Conservation (phyloP, 2,329 filamentous ascomycete genomes). For the Neopestalotiopsis sp. region DNA sequence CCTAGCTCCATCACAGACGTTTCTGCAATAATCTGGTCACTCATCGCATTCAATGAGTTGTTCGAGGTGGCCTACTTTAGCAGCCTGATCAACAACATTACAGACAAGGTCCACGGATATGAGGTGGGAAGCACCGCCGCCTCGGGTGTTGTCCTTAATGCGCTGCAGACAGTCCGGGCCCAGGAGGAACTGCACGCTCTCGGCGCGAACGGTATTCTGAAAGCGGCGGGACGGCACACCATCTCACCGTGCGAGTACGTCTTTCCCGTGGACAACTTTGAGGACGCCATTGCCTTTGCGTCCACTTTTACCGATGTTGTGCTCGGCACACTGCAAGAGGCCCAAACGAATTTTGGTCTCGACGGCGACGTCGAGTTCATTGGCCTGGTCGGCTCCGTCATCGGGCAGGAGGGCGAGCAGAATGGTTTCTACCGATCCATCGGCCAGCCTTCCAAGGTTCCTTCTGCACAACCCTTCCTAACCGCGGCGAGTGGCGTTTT, state of each 20-base stretch:
- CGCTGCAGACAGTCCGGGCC: background rate
- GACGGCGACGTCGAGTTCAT: slow-evolving; percentile 15
- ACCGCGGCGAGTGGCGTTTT: background rate
- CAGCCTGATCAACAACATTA: slow-evolving; percentile 14
- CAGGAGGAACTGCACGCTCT: slow-evolving; percentile 14
- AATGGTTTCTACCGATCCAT: slow-evolving; percentile 17
- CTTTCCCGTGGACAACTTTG: slow-evolving; percentile 13
- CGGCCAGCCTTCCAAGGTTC: background rate
- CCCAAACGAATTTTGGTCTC: background rate
- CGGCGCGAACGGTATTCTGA: slow-evolving; percentile 14
- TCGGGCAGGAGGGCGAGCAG: slow-evolving; percentile 16
- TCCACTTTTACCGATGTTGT: slow-evolving; percentile 13
- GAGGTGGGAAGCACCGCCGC: slow-evolving; percentile 12
- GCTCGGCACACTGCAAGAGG: slow-evolving; percentile 15
- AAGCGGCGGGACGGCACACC: background rate
- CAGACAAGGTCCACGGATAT: slow-evolving; percentile 5
- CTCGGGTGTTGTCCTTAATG: background rate
- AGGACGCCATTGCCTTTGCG: slow-evolving; percentile 11
- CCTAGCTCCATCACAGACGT: slow-evolving; percentile 7
- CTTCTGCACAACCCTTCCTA: slow-evolving; percentile 13
- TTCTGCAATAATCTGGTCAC: background rate
- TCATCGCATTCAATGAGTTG: slow-evolving; percentile 16
- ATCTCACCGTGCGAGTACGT: slow-evolving; percentile 13
- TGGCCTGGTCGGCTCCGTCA: slow-evolving; percentile 11
- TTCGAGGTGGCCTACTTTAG: slow-evolving; percentile 17